These are phyloP conservation scores for Crithidia acanthocephali DNA, from an alignment of 208 protist genomes.

Conservation along the genomic window DNA sequence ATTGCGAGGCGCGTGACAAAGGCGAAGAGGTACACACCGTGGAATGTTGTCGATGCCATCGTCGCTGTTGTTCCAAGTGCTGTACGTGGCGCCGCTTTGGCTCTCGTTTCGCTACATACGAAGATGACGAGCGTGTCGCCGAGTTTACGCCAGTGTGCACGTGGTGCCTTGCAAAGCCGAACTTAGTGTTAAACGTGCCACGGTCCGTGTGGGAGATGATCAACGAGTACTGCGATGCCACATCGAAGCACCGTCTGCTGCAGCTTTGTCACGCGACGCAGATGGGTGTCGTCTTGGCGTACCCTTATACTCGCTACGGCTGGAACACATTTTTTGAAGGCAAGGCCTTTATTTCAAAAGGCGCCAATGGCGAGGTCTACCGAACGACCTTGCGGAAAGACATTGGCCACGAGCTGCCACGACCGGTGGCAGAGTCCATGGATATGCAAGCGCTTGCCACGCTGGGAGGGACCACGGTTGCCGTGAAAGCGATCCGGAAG, in stretches of 20 bases:
- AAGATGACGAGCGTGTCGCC: conserved; percentile 22
- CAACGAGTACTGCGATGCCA: conserved; percentile 40
- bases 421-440: not conserved
- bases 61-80: conserved; percentile 31
- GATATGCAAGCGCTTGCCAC: conserved; percentile 17
- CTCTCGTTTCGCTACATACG: conserved; percentile 12
- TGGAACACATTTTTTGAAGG: conserved; percentile 56
- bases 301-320: conserved; percentile 37
- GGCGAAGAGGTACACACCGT: not conserved
- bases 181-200: conserved; percentile 33
- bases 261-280: conserved; percentile 53
- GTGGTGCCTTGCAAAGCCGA: conserved; percentile 36
- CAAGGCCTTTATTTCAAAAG: conserved; percentile 47
- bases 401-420: conserved; percentile 9
- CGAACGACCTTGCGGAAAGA: conserved; percentile 33
- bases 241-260: conserved; percentile 29
- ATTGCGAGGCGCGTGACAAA: not conserved
- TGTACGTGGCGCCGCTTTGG: conserved; percentile 30
- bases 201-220: conserved; percentile 39
- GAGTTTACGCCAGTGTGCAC: conserved; percentile 25
- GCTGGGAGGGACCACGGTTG: conserved; percentile 37
- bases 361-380: conserved; percentile 54
- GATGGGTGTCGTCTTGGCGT: conserved; percentile 48
- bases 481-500: conserved; percentile 60
- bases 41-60: conserved; percentile 33